Evolutionary conservation across 2,329 filamentous ascomycete genomes (phyloP).

Genomic region (Aphanocladium album): DNA sequence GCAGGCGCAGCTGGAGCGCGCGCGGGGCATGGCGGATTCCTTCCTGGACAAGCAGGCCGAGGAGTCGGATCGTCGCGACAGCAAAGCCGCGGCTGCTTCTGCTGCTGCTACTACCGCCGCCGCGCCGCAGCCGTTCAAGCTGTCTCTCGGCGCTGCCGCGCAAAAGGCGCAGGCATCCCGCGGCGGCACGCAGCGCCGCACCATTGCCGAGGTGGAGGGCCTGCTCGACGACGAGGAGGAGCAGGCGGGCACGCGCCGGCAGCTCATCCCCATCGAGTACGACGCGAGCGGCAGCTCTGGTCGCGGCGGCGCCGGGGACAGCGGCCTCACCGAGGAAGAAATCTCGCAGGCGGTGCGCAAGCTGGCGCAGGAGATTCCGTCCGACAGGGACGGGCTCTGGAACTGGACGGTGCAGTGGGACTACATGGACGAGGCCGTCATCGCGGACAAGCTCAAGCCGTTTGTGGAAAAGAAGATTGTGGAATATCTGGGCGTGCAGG

Average conservation of each 20-base stretch:
- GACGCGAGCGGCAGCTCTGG: slow-evolving; percentile 55
- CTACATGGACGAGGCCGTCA: slow-evolving; percentile 73
- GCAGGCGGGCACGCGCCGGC: slow-evolving; percentile 62
- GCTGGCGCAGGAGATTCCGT: slow-evolving; percentile 85
- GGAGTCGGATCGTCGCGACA: slow-evolving; percentile 56
- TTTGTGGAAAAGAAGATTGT: slow-evolving; percentile 99
- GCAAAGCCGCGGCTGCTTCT: slow-evolving; percentile 30
- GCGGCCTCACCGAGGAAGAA: slow-evolving; percentile 76
- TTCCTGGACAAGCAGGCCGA: slow-evolving; percentile 82
- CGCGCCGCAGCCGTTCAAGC: slow-evolving; percentile 78
- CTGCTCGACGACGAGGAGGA: slow-evolving; percentile 94
- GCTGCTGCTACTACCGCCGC: slow-evolving; percentile 32
- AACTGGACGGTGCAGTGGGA: slow-evolving; percentile 93
- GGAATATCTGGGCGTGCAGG: slow-evolving; percentile 92
- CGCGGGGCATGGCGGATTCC: slow-evolving; percentile 78
- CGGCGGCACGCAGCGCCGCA: slow-evolving; percentile 60
- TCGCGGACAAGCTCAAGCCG: slow-evolving; percentile 81
- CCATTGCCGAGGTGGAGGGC: slow-evolving; percentile 89
- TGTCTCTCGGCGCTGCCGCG: slow-evolving; percentile 84
- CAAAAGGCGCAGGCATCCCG: slow-evolving; percentile 62
- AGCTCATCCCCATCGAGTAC: slow-evolving; percentile 77
- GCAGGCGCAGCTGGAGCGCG: slow-evolving; percentile 68
- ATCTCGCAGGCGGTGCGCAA: slow-evolving; percentile 74
- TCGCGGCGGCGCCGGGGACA: slow-evolving; percentile 25
- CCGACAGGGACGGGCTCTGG: slow-evolving; percentile 81